Evolutionary conservation across 805 yeast species (phyloP).

Genomic region (Candida xiaguanensis): DNA sequence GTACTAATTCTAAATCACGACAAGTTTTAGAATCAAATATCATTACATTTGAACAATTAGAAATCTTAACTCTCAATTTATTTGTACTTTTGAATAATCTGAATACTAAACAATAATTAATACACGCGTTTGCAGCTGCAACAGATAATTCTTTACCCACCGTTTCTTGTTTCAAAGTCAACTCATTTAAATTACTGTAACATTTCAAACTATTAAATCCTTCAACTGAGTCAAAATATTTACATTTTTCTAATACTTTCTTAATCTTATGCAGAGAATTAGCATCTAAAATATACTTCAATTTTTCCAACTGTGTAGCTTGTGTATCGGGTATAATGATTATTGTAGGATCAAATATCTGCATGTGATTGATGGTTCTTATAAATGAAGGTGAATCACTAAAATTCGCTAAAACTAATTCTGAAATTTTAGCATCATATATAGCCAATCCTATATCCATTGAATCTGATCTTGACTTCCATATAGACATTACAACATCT

Average conservation of each 20-base stretch:
- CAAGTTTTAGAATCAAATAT: slow-evolving; percentile 39
- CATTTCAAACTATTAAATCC: slow-evolving; percentile 6
- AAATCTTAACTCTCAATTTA: slow-evolving; percentile 33
- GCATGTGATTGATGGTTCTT: slow-evolving; percentile 8
- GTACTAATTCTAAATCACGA: slow-evolving; percentile 35
- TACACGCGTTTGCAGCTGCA: slow-evolving; percentile 9
- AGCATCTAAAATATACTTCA: slow-evolving; percentile 5
- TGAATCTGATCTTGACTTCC: slow-evolving; percentile 7
- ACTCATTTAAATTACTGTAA: background rate
- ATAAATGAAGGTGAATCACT: slow-evolving; percentile 9
- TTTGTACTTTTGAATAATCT: background rate
- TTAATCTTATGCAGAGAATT: slow-evolving; percentile 4
- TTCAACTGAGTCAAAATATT: slow-evolving; percentile 2
- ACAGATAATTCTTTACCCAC: slow-evolving; percentile 9
- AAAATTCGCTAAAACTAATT: slow-evolving; percentile 5
- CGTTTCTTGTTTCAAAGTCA: background rate
- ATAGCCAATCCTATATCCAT: slow-evolving; percentile 7
- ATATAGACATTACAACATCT: slow-evolving; percentile 7
- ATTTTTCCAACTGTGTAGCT: slow-evolving; percentile 7
- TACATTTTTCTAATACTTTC: slow-evolving; percentile 1
- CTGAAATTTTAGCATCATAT: slow-evolving; percentile 1
- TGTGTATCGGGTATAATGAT: slow-evolving; percentile 5
- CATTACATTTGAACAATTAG: slow-evolving; percentile 39
- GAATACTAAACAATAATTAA: slow-evolving; percentile 6
- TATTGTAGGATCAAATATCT: slow-evolving; percentile 7